Percentiles rank a stretch among this genome's conserved stretches.
phyloP scores from a whole-genome alignment of 176 grass and related monocot genomes.

The Neostapfia colusana region DNA sequence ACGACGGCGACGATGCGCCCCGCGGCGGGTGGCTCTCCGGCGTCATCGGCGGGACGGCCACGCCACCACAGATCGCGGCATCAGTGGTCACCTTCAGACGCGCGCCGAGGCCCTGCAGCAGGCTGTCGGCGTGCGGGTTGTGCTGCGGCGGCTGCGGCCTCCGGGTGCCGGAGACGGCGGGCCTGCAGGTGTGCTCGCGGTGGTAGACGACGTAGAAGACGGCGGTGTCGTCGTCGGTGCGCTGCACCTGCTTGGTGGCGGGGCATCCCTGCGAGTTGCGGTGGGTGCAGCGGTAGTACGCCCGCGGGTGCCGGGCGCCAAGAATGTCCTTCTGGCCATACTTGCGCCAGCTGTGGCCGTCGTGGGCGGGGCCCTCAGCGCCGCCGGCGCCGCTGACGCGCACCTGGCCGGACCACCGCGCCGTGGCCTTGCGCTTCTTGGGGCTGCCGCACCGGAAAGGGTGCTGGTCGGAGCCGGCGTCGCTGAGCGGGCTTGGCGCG shows the following conservation, averaged over 20 bases:
- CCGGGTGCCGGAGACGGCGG: background rate
- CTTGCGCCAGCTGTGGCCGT: constrained; percentile 82
- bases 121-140: constrained; percentile 38
- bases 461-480: constrained; percentile 47
- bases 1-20: too few relatives aligned
- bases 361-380: constrained; percentile 55
- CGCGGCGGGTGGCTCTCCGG: constrained; percentile 28
- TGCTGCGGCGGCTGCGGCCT: constrained; percentile 15
- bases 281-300: constrained; percentile 90
- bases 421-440: constrained; percentile 59
- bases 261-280: constrained; percentile 70
- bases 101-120: constrained; percentile 54
- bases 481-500: constrained; percentile 54
- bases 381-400: constrained; percentile 47
- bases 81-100: constrained; percentile 53
- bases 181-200: constrained; percentile 69
- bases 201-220: constrained; percentile 84
- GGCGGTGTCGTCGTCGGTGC: constrained; percentile 56
- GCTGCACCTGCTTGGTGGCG: constrained; percentile 89
- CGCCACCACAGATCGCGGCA: too few relatives aligned
- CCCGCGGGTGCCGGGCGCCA: constrained; percentile 71
- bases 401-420: constrained; percentile 58
- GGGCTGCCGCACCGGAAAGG: constrained; percentile 12
- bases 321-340: constrained; percentile 95
- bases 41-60: constrained; percentile 38